Evolutionary conservation across 2,329 filamentous ascomycete genomes (phyloP).

Genomic region (Neopestalotiopsis rosae): DNA sequence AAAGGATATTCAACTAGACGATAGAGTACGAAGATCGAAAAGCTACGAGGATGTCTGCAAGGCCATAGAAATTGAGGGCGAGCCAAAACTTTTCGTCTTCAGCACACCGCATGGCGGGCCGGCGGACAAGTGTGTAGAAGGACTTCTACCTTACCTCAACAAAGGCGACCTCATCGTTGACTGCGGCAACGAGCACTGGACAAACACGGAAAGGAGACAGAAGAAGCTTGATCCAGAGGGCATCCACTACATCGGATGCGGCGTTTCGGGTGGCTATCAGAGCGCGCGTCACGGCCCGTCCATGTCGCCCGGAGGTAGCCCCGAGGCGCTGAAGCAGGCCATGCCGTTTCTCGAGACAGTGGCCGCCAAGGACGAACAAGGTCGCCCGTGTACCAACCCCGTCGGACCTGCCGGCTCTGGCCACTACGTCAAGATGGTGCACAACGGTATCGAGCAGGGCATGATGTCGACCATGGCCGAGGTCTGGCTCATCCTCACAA

Average conservation of each 20-base stretch:
- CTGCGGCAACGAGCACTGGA: constrained; percentile 71
- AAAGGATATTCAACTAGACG: constrained; percentile 33
- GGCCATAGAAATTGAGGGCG: constrained; percentile 42
- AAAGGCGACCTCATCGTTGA: constrained; percentile 72
- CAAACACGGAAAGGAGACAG: constrained; percentile 68
- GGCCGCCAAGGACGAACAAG: constrained; percentile 65
- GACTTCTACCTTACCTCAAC: constrained; percentile 52
- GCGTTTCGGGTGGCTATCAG: constrained; percentile 74
- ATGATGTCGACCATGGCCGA: constrained; percentile 71
- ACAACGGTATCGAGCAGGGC: constrained; percentile 76
- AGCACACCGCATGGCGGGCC: constrained; percentile 53
- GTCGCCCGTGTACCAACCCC: constrained; percentile 63
- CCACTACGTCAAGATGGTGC: constrained; percentile 78
- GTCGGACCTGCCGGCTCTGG: constrained; percentile 68
- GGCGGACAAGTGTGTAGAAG: constrained; percentile 43
- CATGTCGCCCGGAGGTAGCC: constrained; percentile 69
- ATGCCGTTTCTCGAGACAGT: constrained; percentile 66
- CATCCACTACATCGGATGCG: constrained; percentile 70
- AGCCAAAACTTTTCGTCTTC: constrained; percentile 57
- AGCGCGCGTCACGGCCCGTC: constrained; percentile 69
- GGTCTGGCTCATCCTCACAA: constrained; percentile 67
- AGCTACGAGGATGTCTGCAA: constrained; percentile 57
- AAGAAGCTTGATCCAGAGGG: constrained; percentile 59
- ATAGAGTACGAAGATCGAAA: constrained; percentile 37
- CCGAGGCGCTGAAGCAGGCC: constrained; percentile 59